Base-by-base conservation (phyloP, 352 stramenopile genomes). In the Plasmopara viticola region DNA sequence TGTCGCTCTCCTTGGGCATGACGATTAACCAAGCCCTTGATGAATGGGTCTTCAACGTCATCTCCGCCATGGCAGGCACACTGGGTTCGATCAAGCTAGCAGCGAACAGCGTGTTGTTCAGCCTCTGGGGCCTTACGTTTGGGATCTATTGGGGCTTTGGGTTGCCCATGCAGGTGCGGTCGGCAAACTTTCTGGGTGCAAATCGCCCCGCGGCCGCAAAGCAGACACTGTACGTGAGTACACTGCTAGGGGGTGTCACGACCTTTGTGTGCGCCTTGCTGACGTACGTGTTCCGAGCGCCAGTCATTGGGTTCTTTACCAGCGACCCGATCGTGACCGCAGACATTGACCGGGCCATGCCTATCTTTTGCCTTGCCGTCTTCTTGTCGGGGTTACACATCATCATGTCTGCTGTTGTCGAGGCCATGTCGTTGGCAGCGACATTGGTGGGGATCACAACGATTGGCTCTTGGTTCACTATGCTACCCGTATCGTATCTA, bases 111-210 rank as follows among this genome's bases (percentile, higher is more conserved):
- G 82, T 93, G 34, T 61, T 93, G 50, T 89, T 86, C 61, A 88
- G 83, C 43, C 72, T 93, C 20, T 93, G 82, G 82, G 78, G 78
- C 0, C 70, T 93, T 28, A 74, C 89, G 44, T 93, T 87, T 39
- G 82, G 72, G 20, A 66, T 93, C 46, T 92, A 87, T 56, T 92
- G 81, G 81, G 81, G 81, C 49, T 89, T 92, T 64, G 81, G 76
- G 8, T 65, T 88, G 18, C 77, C 81, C 13, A 89, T 81, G 37
- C 81, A 92, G 56, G 81, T 92, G 38, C 76, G 79, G 14, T 68
- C 67, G 0, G 81, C 81, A 37, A 92, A 92, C 53, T 90, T 87
- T 34, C 56, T 92, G 12, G 81, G 81, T 6, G 79, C 78, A 28
- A 85, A 89, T 46, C 73, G 76, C 4, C 80, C 80, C 0, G 66